A percentile compares a stretch with the other conserved stretches of the same genome.
Evolutionary conservation across 805 yeast species (phyloP).

Genomic region (Helenozyma rhizophorensis): DNA sequence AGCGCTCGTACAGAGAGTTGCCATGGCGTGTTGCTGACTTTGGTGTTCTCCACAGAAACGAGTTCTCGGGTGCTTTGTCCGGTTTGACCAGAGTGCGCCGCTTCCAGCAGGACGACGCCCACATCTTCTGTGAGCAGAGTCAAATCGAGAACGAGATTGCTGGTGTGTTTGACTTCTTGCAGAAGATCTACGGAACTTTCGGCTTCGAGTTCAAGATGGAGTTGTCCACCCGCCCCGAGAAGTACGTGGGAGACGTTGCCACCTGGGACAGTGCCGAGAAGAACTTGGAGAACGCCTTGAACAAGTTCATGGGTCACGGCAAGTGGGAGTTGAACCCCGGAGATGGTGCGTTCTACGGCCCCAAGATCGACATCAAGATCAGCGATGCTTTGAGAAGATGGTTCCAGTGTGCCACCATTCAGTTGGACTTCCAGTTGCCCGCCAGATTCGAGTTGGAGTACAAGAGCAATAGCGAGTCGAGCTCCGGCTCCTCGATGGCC

Average conservation of each 20-base stretch:
- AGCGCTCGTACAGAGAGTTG: constrained; percentile 92
- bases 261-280: constrained; percentile 92
- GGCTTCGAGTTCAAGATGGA: constrained; percentile 97
- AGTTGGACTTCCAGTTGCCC: constrained; percentile 97
- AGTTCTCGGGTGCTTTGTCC: constrained; percentile 90
- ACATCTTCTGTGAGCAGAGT: constrained; percentile 89
- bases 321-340: constrained; percentile 94
- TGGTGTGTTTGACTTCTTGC: constrained; percentile 79
- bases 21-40: constrained; percentile 99
- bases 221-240: constrained; percentile 95
- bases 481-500: constrained; percentile 49
- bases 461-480: constrained; percentile 57
- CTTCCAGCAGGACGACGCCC: constrained; percentile 99
- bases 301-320: constrained; percentile 71
- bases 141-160: constrained; percentile 86
- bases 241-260: constrained; percentile 88
- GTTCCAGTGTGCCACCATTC: constrained; percentile 99
- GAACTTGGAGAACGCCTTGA: constrained; percentile 76
- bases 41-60: constrained; percentile 96
- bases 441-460: constrained; percentile 86
- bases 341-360: constrained; percentile 96
- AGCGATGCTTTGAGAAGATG: constrained; percentile 93
- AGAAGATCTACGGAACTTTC: constrained; percentile 81
- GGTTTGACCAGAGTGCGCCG: constrained; percentile 93
- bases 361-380: constrained; percentile 94